A percentile compares a stretch with the other conserved stretches of the same genome.
phyloP scores from a whole-genome alignment of 2,329 filamentous ascomycete species.

The Scedosporium dehoogii region DNA sequence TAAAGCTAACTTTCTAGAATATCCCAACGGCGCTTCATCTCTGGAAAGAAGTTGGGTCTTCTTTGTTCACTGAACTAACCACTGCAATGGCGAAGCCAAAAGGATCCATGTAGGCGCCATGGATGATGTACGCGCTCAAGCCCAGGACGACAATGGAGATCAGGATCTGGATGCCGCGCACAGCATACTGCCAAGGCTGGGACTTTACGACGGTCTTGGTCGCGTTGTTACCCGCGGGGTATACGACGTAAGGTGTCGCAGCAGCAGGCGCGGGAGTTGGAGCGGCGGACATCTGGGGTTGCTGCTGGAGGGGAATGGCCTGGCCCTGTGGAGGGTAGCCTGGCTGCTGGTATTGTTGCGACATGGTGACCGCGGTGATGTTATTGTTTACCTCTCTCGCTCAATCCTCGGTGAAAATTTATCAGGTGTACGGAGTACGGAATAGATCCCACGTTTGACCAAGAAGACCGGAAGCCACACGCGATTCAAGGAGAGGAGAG shows the following conservation, averaged over 20 bases:
- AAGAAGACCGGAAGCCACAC: not conserved
- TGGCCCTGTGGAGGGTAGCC: not conserved
- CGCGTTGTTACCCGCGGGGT: too few species aligned
- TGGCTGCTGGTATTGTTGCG: conserved; percentile 8
- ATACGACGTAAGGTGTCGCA: conserved; percentile 3
- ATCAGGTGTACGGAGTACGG: too few species aligned
- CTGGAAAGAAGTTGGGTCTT: conserved; percentile 9
- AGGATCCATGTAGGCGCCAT: conserved; percentile 26
- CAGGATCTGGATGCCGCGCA: conserved; percentile 30
- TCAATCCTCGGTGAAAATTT: too few species aligned
- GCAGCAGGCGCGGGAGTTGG: not conserved
- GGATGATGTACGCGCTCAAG: conserved; percentile 30
- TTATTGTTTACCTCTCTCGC: not conserved
- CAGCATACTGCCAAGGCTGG: conserved; percentile 31
- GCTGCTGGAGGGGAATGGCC: not conserved
- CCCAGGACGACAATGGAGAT: conserved; percentile 32
- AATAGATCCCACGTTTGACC: too few species aligned
- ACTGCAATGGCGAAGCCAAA: conserved; percentile 30
- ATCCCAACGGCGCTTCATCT: not conserved
- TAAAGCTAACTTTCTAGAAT: too few species aligned
- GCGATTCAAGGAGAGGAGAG: not conserved
- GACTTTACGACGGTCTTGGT: conserved; percentile 22
- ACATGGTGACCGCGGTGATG: not conserved
- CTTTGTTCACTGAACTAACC: conserved; percentile 19
- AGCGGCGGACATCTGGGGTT: not conserved